Percentiles rank a stretch among this genome's conserved stretches.
Conservation (phyloP, 2,329 filamentous ascomycete genomes). For the Phaeosphaeria sp. region DNA sequence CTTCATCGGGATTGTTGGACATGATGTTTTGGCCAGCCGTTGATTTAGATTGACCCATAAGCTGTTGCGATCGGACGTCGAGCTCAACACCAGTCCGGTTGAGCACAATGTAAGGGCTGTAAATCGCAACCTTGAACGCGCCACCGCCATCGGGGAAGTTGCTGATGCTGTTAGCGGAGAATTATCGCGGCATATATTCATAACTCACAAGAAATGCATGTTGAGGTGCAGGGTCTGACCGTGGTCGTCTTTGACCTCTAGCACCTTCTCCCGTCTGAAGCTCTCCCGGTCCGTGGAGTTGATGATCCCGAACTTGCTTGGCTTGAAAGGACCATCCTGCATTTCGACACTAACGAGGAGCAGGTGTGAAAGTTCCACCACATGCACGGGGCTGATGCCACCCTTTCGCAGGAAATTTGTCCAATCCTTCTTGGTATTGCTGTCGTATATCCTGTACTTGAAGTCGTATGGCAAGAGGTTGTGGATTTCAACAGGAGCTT, state of each 20-base stretch:
- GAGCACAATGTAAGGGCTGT: conserved; percentile 91
- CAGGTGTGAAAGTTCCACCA: conserved; percentile 93
- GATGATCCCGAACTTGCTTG: conserved; percentile 96
- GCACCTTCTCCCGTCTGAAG: conserved; percentile 80
- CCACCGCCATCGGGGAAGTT: conserved; percentile 90
- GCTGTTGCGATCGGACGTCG: conserved; percentile 85
- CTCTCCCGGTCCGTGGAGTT: conserved; percentile 88
- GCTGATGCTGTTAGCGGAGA: conserved; percentile 39
- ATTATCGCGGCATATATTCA: too few species aligned
- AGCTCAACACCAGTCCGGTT: conserved; percentile 95
- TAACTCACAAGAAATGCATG: conserved; percentile 80
- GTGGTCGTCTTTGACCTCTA: conserved; percentile 85
- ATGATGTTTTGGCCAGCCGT: conserved; percentile 81
- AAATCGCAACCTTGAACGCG: conserved; percentile 94
- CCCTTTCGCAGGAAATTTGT: conserved; percentile 97
- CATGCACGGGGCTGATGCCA: conserved; percentile 94
- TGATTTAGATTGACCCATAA: conserved; percentile 81
- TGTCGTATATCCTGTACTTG: conserved; percentile 99
- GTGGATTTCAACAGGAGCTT: conserved; percentile 90
- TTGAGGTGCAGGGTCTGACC: conserved; percentile 80
- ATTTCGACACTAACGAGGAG: conserved; percentile 92
- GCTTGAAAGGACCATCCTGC: conserved; percentile 93
- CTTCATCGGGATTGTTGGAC: conserved; percentile 61
- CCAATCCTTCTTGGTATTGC: conserved; percentile 98
- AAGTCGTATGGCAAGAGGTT: conserved; percentile 97